These are phyloP conservation scores for Zygosaccharomyces pseudorouxii DNA, from an alignment of 805 yeast species.

Conservation along the genomic window DNA sequence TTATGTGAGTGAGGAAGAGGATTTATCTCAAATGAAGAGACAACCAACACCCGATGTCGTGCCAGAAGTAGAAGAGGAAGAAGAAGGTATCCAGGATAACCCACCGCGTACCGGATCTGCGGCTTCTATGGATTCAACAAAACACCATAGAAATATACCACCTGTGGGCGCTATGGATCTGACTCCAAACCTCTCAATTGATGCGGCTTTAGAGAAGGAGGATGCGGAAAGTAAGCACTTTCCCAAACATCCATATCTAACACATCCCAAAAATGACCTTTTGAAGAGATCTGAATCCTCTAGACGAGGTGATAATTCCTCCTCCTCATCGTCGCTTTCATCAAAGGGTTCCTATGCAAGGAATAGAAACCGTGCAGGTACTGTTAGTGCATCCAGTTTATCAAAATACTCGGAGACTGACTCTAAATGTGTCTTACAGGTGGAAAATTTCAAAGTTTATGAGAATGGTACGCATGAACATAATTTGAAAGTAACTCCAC, in stretches of 20 bases:
- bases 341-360: slow-evolving; percentile 10
- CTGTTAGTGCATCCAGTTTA: slow-evolving; percentile 24
- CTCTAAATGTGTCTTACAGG: slow-evolving; percentile 17
- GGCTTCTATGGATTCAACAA: slow-evolving; percentile 8
- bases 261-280: slow-evolving; percentile 4
- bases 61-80: slow-evolving; percentile 7
- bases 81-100: neutral
- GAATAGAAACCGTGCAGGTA: slow-evolving; percentile 24
- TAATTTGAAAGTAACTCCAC: slow-evolving; percentile 21
- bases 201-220: slow-evolving; percentile 12
- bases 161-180: slow-evolving; percentile 3
- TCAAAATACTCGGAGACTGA: slow-evolving; percentile 15
- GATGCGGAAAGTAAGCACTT: neutral
- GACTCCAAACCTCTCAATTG: slow-evolving; percentile 8
- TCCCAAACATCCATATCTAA: neutral
- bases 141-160: slow-evolving; percentile 6
- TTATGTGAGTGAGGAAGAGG: slow-evolving; percentile 23
- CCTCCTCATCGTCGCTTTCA: slow-evolving; percentile 11
- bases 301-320: slow-evolving; percentile 8
- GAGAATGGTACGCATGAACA: slow-evolving; percentile 31
- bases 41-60: slow-evolving; percentile 2
- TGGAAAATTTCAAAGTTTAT: slow-evolving; percentile 23
- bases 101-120: slow-evolving; percentile 1
- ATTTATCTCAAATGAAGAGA: slow-evolving; percentile 2
- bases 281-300: slow-evolving; percentile 9